A percentile compares a stretch with the other conserved stretches of the same genome.
Evolutionary conservation across 2,329 filamentous ascomycete species (phyloP).

Genomic region (Pseudogymnoascus pannorum): DNA sequence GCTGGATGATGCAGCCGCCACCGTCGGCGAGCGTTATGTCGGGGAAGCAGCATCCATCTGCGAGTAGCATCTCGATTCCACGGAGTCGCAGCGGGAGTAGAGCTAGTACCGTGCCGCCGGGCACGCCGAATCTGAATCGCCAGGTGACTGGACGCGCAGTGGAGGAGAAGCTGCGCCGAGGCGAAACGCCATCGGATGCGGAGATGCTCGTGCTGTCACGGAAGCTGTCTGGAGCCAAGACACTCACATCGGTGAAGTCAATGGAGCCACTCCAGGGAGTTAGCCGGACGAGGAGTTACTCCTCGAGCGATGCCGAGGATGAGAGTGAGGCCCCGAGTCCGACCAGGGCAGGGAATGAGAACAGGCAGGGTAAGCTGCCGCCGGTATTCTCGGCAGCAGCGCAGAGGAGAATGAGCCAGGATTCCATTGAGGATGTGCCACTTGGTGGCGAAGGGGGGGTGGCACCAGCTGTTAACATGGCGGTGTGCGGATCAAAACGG

Average conservation of each 20-base stretch:
- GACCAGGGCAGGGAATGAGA: background rate
- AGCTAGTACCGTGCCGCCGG: slow-evolving; percentile 16
- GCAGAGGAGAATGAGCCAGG: background rate
- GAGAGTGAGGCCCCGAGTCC: background rate
- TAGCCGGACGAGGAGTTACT: background rate
- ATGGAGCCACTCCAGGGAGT: background rate
- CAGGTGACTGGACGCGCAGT: slow-evolving; percentile 25
- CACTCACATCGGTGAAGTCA: background rate
- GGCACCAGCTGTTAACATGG: background rate
- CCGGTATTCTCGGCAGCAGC: background rate
- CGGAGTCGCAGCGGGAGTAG: slow-evolving; percentile 31
- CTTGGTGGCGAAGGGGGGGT: background rate
- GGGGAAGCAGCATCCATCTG: slow-evolving; percentile 65
- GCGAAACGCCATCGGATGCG: slow-evolving; percentile 21
- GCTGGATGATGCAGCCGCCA: slow-evolving; percentile 90
- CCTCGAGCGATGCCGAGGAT: background rate
- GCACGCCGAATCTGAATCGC: slow-evolving; percentile 18
- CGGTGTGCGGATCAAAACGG: background rate
- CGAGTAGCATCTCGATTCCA: slow-evolving; percentile 51
- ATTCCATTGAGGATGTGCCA: slow-evolving; percentile 4
- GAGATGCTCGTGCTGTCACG: slow-evolving; percentile 15
- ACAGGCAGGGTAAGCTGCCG: slow-evolving; percentile 1
- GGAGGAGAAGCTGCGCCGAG: slow-evolving; percentile 25
- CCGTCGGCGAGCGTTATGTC: slow-evolving; percentile 88
- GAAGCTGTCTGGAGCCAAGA: background rate